Evolutionary conservation across 257 asterid genomes (phyloP).

Genomic region (Jacaranda mimosifolia): DNA sequence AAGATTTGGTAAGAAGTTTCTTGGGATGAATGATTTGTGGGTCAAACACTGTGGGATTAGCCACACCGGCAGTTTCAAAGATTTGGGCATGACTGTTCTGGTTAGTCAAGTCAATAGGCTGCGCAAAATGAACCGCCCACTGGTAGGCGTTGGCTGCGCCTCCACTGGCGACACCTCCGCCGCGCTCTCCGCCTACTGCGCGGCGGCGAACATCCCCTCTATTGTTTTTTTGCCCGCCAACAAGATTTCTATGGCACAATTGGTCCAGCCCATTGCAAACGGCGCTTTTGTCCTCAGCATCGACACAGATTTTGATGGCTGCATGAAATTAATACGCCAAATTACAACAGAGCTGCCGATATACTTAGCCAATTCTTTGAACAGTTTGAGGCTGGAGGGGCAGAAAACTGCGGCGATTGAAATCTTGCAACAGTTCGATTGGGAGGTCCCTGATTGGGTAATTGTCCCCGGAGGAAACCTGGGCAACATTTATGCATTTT

Average conservation of each 20-base stretch:
- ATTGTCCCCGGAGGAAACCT: constrained; percentile 67
- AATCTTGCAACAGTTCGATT: constrained; percentile 63
- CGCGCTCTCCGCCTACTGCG: constrained; percentile 67
- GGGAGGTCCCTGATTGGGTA: constrained; percentile 78
- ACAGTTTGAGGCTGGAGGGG: constrained; percentile 60
- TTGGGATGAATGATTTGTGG: constrained; percentile 66
- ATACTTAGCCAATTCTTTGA: constrained; percentile 60
- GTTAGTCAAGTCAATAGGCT: constrained; percentile 69
- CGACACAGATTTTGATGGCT: constrained; percentile 69
- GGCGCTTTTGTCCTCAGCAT: constrained; percentile 64
- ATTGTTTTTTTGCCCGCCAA: constrained; percentile 62
- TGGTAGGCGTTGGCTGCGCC: constrained; percentile 69
- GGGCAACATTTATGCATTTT: constrained; percentile 65
- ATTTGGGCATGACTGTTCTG: constrained; percentile 67
- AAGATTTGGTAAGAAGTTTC: constrained; percentile 51
- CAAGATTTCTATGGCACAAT: constrained; percentile 63
- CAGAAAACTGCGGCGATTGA: constrained; percentile 69
- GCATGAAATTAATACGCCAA: constrained; percentile 58
- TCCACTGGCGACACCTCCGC: constrained; percentile 79
- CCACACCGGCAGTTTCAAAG: constrained; percentile 73
- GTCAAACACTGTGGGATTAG: constrained; percentile 67
- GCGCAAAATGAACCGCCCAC: constrained; percentile 51
- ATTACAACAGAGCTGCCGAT: constrained; percentile 60
- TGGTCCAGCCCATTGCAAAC: constrained; percentile 67
- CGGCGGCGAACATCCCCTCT: constrained; percentile 61